Base-by-base conservation (phyloP, 805 yeast genomes). In the Metschnikowia kofuensis region DNA sequence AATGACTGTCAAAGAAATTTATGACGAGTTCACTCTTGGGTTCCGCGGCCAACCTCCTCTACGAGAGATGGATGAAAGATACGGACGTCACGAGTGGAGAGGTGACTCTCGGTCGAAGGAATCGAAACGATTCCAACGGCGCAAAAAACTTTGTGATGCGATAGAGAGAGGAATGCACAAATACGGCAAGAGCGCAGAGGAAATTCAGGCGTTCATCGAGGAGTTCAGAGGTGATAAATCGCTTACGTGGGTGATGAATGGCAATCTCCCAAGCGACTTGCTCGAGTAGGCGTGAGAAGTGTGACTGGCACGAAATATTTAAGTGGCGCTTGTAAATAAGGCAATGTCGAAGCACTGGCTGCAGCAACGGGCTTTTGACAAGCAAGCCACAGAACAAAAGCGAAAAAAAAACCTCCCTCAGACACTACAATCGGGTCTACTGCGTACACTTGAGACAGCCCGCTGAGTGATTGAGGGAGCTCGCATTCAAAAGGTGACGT, bases 221-320 rank as follows among this genome's bases (percentile, higher is more conserved):
- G 70, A 68, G 48, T 73, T 67, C 53, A 55, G 77, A 28, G 76
- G 73, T 35, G 74, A 70, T 44, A 70, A 70, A 57, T 65, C 71
- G 35, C 62, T 73, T 43, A 72, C 78, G 5, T 73, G 78, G 78
- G 70, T 73, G 6, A 73, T 73, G 78, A 73, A 73, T 53, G 77
- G 77, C 8, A 69, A 73, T 48, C 59, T 73, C 10, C 78, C 78
- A 3, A 49, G 53, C 7, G 75, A 70, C 49, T 54, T 69, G 45
- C 40, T 44, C 35, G 54, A 51, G 40, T 54, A 32, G 35, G 15
- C 1, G 4, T 11, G 21, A 8, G 31, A 29, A n/a, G 11, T 4
- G 6, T 34, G 13, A 29, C 29, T 7, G 31, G 27, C 8, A 2
- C 34, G 5, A 31, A 31, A 31, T 31, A 31, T 31, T 31, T 31